Base-by-base conservation (phyloP, 768 basidiomycete genomes). In the Gymnopilus junonius region DNA sequence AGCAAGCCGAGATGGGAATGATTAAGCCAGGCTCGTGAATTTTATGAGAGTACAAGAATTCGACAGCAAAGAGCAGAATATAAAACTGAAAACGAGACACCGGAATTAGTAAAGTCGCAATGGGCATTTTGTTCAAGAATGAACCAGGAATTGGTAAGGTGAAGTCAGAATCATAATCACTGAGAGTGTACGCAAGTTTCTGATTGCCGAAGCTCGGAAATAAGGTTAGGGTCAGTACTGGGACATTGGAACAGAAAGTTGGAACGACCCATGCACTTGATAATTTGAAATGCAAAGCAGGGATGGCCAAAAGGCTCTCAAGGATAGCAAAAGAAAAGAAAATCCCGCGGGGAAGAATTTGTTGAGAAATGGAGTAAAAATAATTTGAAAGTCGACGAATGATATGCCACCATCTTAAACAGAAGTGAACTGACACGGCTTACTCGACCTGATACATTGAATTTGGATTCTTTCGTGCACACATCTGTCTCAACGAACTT, bases 101-200 rank as follows among this genome's bases (percentile, higher is more conserved):
- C 76, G 72, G 82, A 88, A 14, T 93, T 91, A 35, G 82, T 84
- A 43, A 77, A 71, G 23, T 86, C 80, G 21, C 92, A 91, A 95
- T 67, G 83, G n/a, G 76, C 64, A 78, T 95, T 91, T 66, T 87
- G 70, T 64, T 15, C 76, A 0, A 91, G 85, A 50, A 95, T 79
- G 66, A 77, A 83, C 35, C 74, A n/a, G 12, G 20, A 17, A 29
- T 32, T 29, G 31, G 48, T 27, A 50, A 32, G 48, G 27, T 4
- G 27, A 12, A 34, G 29, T 32, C 29, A 32, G 45, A 46, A 25
- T 23, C 21, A 20, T 25, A 20, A 21, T n/a, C 34, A 54, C 8
- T 17, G 17, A 15, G 25, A 51, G 27, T 32, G 11, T 31, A 29
- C 10, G 23, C 14, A 35, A 37, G 32, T 17, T 7, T 8, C 29